Base-by-base conservation (phyloP, 2,329 filamentous ascomycete species). In the Leptosphaerulina australis region DNA sequence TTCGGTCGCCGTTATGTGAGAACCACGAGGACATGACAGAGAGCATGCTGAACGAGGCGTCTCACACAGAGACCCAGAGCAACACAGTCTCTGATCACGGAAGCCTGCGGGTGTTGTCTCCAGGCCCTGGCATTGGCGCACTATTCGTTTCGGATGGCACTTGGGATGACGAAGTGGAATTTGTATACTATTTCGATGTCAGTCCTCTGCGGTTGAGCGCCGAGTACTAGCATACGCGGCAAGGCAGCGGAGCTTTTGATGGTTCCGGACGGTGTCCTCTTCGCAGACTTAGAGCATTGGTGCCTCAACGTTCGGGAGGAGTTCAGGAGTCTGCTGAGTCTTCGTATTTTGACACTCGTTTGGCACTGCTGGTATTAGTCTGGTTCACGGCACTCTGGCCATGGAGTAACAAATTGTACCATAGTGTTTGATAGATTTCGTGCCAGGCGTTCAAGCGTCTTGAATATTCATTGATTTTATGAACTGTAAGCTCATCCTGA, bases 151-250 rank as follows among this genome's bases (percentile, higher is more conserved):
- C 47, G 39, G 22, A 43, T 44, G 10, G 33, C 11, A 26, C 14
- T 47, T 38, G 36, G 17, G 8, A 20, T 37, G 18, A 41, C 6
- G 28, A 36, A 10, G 33, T 20, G 10, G 24, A 56, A 4, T 35
- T 36, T 5, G 52, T 48, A 9, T 67, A 70, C 45, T 49, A 63
- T 34, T 69, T 70, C 25, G 35, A 58, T 3, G 56, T 35, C 11
- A 60, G 30, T 7, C 69, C 68, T 2, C 57, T 72, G 24, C 59
- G 66, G 7, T 50, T 72, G 11, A 70, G 62, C 17, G 58, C 64
- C n/a, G 62, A 70, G 50, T 56, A 54, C 18, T 60, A 63, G 22
- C 60, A 66, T 33, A 68, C 65, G 41, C 63, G 67, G 68, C 2
- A 41, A 33, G 7, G 14, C 21, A 11, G 20, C 22, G 2, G 48